Evolutionary conservation across 129 eudicot species (phyloP), one percentile per base, ranked within the genome.

Genomic region (Ambrosia trifida): DNA sequence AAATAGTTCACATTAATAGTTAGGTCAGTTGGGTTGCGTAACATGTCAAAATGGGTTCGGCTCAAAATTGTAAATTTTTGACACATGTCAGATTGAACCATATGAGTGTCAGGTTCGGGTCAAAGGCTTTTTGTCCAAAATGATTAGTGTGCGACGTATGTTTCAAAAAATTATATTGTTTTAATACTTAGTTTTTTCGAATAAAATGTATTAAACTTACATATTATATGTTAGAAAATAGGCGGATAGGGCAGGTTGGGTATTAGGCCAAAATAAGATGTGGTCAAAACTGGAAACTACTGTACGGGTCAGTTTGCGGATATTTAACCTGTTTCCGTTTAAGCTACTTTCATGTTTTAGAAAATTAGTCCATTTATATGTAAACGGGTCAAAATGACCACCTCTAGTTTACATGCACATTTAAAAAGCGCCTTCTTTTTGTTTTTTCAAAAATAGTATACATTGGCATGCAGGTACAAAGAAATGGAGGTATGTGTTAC

Each of bases 401-500:
- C 35, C 53, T 64, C 31, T 64, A 65, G 54, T 43, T 24, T 31
- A 44, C 57, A 66, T 30, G 64, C 43, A 6, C 43, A 6, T 24
- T 53, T 53, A 45, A 49, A 40, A 30, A 16, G 0, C 16, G 11
- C 32, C 60, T 18, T 7, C 18, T 16, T 49, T 33, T 45, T 49
- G 6, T 0, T n/a, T 28, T 24, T 24, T 24, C 28, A 24, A 24
- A 47, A 52, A 68, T 49, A 49, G 33, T 43, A 53, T 24, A 19
- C 24, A 6, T 24, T 70, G 38, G 9, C 60, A 19, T 71, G 38
- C 50, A 85, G 91, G 87, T 80, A 80, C 77, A 83, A 80, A 75
- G 58, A 80, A 50, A 80, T 83, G 85, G 91, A 83, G 72, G 74
- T 80, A 7, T 86, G 91, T 78, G 68, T 78, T 45, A 80, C 87